These are phyloP conservation scores for Wickerhamomyces sp. DNA, from an alignment of 1,139 yeast species.

Conservation along the genomic window DNA sequence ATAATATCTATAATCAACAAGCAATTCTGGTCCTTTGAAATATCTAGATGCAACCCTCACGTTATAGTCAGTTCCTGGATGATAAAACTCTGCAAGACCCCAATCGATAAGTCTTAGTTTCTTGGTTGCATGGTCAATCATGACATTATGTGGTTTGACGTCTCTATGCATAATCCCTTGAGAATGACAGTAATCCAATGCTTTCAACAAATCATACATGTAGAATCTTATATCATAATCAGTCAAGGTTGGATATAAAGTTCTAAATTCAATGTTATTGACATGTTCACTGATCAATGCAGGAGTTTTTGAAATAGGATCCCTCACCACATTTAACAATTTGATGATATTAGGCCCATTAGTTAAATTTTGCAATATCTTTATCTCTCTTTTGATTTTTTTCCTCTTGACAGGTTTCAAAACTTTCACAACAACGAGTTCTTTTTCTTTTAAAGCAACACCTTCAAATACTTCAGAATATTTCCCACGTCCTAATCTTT, in stretches of 20 bases:
- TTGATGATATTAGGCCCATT: conserved; percentile 74
- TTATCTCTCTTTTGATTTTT: conserved; percentile 73
- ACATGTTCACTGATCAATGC: conserved; percentile 71
- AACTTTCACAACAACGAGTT: conserved; percentile 56
- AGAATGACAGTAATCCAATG: conserved; percentile 72
- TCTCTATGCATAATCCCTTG: conserved; percentile 85
- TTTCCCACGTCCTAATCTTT: conserved; percentile 75
- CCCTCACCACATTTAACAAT: conserved; percentile 70
- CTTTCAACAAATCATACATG: conserved; percentile 62
- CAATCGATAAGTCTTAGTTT: conserved; percentile 71
- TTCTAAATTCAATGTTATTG: conserved; percentile 67
- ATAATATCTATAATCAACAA: conserved; percentile 68
- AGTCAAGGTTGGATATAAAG: conserved; percentile 62
- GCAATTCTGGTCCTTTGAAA: conserved; percentile 76
- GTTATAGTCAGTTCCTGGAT: conserved; percentile 71
- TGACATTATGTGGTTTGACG: conserved; percentile 79
- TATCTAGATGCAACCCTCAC: conserved; percentile 79
- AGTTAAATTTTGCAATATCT: conserved; percentile 65
- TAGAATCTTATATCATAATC: conserved; percentile 63
- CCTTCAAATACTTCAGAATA: conserved; percentile 79
- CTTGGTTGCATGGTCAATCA: conserved; percentile 67
- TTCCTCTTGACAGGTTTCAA: conserved; percentile 77
- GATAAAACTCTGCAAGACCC: conserved; percentile 84
- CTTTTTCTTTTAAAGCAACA: conserved; percentile 37
- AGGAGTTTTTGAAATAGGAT: conserved; percentile 66